Conservation (phyloP, 2,329 filamentous ascomycete genomes). For the Cytospora piceicola region DNA sequence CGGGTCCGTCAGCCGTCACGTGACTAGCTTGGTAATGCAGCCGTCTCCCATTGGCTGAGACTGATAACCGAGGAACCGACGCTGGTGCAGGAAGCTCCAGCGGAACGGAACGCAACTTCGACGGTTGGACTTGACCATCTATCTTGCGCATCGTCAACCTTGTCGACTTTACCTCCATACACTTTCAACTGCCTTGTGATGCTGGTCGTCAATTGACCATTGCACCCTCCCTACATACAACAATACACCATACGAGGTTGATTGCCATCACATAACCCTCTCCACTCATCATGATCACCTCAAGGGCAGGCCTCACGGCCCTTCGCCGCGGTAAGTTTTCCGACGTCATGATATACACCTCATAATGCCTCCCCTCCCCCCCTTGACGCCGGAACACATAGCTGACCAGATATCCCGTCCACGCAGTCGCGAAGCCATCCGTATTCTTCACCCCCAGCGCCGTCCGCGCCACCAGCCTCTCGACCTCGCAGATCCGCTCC, state of each 20-base stretch:
- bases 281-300: slow-evolving; percentile 55
- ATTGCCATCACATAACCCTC: slow-evolving; percentile 20
- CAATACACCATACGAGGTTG: slow-evolving; percentile 3
- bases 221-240: slow-evolving; percentile 24
- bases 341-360: slow-evolving; percentile 16
- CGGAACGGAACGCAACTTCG: slow-evolving; percentile 15
- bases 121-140: background rate
- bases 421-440: slow-evolving; percentile 48
- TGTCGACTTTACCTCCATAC: slow-evolving; percentile 12
- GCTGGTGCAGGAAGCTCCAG: slow-evolving; percentile 31
- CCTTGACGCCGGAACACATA: slow-evolving; percentile 18
- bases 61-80: slow-evolving; percentile 50
- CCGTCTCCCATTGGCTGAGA: slow-evolving; percentile 43
- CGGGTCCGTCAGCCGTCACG: background rate
- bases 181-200: slow-evolving; percentile 13
- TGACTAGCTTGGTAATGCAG: slow-evolving; percentile 33
- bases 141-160: slow-evolving; percentile 26
- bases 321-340: slow-evolving; percentile 58
- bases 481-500: slow-evolving; percentile 46
- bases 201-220: slow-evolving; percentile 25
- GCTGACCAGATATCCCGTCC: slow-evolving; percentile 30
- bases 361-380: background rate
- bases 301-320: slow-evolving; percentile 61
- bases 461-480: slow-evolving; percentile 40
- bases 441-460: slow-evolving; percentile 54